Conservation (phyloP, 257 asterid species). For the Solanum ossicruentum region DNA sequence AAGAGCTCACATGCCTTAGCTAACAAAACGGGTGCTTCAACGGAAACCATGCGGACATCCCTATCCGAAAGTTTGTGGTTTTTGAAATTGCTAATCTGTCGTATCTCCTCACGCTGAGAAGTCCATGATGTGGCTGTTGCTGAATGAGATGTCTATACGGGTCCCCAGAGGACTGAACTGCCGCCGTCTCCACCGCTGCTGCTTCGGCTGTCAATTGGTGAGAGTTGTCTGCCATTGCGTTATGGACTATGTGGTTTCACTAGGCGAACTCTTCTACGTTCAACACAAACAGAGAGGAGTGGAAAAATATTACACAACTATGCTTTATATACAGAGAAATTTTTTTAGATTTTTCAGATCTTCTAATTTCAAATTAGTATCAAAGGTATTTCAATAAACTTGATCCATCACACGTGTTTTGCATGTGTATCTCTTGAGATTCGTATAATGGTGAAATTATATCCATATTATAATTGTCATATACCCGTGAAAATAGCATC, state of each 20-base stretch:
- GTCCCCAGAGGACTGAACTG: background rate
- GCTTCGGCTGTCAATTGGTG: slow-evolving; percentile 26
- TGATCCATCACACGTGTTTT: too few relatives aligned
- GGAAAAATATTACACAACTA: background rate
- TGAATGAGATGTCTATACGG: slow-evolving; percentile 58
- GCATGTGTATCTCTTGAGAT: too few relatives aligned
- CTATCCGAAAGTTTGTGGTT: slow-evolving; percentile 80
- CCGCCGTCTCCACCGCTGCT: background rate
- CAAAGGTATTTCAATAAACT: too few relatives aligned
- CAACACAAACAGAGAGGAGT: background rate
- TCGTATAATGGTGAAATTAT: too few relatives aligned
- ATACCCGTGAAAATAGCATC: too few relatives aligned
- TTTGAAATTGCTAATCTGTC: slow-evolving; percentile 59
- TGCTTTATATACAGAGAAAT: background rate
- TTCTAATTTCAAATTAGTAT: too few relatives aligned
- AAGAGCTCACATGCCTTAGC: slow-evolving; percentile 90
- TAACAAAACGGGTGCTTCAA: slow-evolving; percentile 72
- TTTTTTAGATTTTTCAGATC: too few relatives aligned
- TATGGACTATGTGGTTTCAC: background rate
- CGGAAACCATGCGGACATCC: slow-evolving; percentile 45
- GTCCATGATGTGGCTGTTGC: slow-evolving; percentile 75
- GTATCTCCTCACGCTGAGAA: slow-evolving; percentile 56
- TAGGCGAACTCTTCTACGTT: background rate
- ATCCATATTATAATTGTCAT: too few relatives aligned
- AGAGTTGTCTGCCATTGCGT: slow-evolving; percentile 47